Evolutionary conservation across 140 eudicot genomes (phyloP), one percentile per base, ranked within the genome.

Genomic region (Stevia rebaudiana): DNA sequence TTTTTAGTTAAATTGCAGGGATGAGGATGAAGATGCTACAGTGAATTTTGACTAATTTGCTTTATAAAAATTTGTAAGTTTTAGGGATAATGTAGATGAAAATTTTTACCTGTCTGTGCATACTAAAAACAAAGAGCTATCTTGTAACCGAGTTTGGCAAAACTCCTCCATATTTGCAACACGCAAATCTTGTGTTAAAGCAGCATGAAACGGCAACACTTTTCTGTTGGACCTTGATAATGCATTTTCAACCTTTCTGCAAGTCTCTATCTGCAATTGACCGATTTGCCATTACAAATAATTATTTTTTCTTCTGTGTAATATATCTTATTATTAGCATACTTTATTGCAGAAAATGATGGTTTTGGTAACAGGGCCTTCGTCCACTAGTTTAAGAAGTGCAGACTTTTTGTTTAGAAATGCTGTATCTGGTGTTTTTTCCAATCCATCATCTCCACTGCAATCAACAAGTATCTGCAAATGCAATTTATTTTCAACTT

Each of bases 321-420:
- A 49, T n/a, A n/a, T n/a, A 50, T 62, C 67, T 13, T 56, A 39
- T 51, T 49, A 43, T 51, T 42, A 44, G 74, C 74, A 57, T 63
- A 87, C 98, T 79, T 91, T 91, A 80, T 91, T 91, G 76, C 98
- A 91, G 76, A 91, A 91, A 17, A 91, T 68, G 50, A 91, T 91
- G 8, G 79, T 87, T 81, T 85, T 91, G 50, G 88, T 61, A 69
- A 77, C 78, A 6, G 81, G 96, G 71, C 86, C 85, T 77, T 73
- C 79, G 55, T 77, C 89, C 51, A 76, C 90, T 55, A 91, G 78
- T 68, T 46, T 78, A 70, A 91, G 67, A 68, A 91, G 95, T 58
- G 98, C 96, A 59, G 84, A 66, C 74, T 87, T 91, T 67, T 91
- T 91, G 82, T 91, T 91, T 13, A 52, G 13, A 77, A 91, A 87